Conservation (phyloP, 2,329 filamentous ascomycete genomes). For the Xylariaceae sp. region DNA sequence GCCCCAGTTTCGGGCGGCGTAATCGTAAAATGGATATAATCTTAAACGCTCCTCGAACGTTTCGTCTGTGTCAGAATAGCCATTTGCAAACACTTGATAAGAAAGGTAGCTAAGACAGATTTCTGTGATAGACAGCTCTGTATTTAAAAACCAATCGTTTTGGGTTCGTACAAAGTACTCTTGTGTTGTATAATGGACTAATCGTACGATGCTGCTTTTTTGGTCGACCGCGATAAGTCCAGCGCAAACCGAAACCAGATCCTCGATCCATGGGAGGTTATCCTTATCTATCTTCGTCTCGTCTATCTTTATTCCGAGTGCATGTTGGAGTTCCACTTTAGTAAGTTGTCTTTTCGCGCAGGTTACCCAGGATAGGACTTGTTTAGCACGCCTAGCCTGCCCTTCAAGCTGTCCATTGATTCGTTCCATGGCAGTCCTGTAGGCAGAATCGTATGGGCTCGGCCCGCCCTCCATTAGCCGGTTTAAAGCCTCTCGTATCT, state of each 20-base stretch:
- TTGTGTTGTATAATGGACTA: constrained; percentile 54
- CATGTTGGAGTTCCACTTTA: constrained; percentile 47
- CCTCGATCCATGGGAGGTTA: constrained; percentile 42
- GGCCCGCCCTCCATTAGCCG: constrained; percentile 38
- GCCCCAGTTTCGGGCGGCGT: constrained; percentile 13
- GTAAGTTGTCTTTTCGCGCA: constrained; percentile 44
- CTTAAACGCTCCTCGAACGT: background rate
- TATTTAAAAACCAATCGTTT: constrained; percentile 41
- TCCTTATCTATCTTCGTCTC: constrained; percentile 41
- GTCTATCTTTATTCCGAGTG: constrained; percentile 46
- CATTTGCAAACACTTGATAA: background rate
- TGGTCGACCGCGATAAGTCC: constrained; percentile 50
- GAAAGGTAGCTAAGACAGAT: constrained; percentile 18
- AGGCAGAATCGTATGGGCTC: constrained; percentile 46
- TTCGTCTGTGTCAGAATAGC: background rate
- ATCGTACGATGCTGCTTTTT: constrained; percentile 45
- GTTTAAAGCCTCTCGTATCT: constrained; percentile 42
- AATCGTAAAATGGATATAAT: constrained; percentile 12
- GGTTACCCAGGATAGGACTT: constrained; percentile 49
- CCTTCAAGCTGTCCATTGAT: constrained; percentile 46
- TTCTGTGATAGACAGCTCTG: constrained; percentile 11
- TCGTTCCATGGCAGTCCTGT: constrained; percentile 48
- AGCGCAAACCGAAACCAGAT: constrained; percentile 47
- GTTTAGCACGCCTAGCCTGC: constrained; percentile 44
- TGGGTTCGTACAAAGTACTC: constrained; percentile 48